Conservation (phyloP, 495 filamentous ascomycete species). For the Penicillium desertorum region DNA sequence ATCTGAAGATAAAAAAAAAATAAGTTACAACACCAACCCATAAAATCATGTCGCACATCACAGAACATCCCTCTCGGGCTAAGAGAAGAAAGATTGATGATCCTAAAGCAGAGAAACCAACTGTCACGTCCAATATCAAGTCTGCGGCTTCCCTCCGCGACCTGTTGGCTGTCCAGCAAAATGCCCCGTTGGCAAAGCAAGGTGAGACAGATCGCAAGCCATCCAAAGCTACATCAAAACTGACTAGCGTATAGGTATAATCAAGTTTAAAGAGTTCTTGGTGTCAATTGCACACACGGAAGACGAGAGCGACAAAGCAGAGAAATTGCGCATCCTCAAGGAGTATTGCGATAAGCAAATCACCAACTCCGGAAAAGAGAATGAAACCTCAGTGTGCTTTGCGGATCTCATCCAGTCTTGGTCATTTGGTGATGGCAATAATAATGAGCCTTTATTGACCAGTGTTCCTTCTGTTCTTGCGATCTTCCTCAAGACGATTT, state of each 20-base stretch:
- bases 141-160: conserved; percentile 60
- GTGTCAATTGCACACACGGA: conserved; percentile 57
- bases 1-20: conserved; percentile 26
- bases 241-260: conserved; percentile 53
- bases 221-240: not conserved
- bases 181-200: conserved; percentile 58
- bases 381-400: conserved; percentile 60
- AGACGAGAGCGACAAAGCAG: conserved; percentile 46
- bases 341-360: conserved; percentile 71
- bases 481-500: conserved; percentile 71
- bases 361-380: conserved; percentile 51
- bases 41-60: conserved; percentile 27
- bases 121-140: conserved; percentile 45
- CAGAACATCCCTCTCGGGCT: conserved; percentile 29
- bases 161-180: conserved; percentile 66
- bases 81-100: conserved; percentile 49
- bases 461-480: conserved; percentile 73
- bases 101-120: conserved; percentile 21
- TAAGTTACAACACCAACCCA: conserved; percentile 17
- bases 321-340: conserved; percentile 62
- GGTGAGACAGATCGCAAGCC: conserved; percentile 45
- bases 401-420: conserved; percentile 76
- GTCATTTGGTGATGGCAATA: conserved; percentile 68
- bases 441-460: conserved; percentile 72
- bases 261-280: conserved; percentile 75